These are phyloP conservation scores for Termitomyces sp. DNA, from an alignment of 768 basidiomycete genomes.

Conservation along the genomic window DNA sequence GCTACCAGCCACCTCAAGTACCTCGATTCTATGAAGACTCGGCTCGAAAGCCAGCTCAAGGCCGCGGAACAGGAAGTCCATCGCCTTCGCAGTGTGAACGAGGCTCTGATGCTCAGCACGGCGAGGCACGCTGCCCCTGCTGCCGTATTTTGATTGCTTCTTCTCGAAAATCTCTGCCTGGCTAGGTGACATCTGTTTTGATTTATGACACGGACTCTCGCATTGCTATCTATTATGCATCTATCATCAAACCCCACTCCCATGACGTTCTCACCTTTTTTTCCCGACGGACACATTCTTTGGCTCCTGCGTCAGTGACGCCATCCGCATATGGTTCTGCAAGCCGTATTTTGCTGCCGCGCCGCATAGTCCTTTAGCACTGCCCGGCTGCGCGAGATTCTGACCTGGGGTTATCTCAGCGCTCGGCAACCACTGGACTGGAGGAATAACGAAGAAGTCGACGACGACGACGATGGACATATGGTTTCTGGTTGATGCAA, in stretches of 20 bases:
- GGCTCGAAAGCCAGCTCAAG: slow-evolving; percentile 72
- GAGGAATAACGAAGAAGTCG: slow-evolving; percentile 24
- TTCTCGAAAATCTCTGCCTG: slow-evolving; percentile 39
- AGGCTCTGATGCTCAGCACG: slow-evolving; percentile 83
- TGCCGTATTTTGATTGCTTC: slow-evolving; percentile 16
- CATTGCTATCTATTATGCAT: slow-evolving; percentile 44
- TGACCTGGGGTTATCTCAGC: slow-evolving; percentile 37
- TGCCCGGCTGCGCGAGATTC: slow-evolving; percentile 21
- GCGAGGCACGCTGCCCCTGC: slow-evolving; percentile 59
- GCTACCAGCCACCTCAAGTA: slow-evolving; percentile 85
- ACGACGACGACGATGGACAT: slow-evolving; percentile 54
- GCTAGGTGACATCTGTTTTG: slow-evolving; percentile 47
- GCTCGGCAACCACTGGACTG: slow-evolving; percentile 18
- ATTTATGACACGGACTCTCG: slow-evolving; percentile 48
- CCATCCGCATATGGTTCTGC: slow-evolving; percentile 22
- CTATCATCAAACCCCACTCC: slow-evolving; percentile 19
- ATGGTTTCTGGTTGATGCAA: slow-evolving; percentile 46
- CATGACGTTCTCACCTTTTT: slow-evolving; percentile 26
- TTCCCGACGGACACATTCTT: slow-evolving; percentile 26
- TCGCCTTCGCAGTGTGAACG: slow-evolving; percentile 80
- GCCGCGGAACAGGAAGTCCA: slow-evolving; percentile 76
- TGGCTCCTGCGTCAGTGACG: slow-evolving; percentile 32
- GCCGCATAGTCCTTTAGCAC: slow-evolving; percentile 38
- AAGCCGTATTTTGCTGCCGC: slow-evolving; percentile 46
- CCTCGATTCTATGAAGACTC: slow-evolving; percentile 74